Evolutionary conservation across 306 rosid species (phyloP), one percentile per base, ranked within the genome.

Genomic region (Medicago lupulina): DNA sequence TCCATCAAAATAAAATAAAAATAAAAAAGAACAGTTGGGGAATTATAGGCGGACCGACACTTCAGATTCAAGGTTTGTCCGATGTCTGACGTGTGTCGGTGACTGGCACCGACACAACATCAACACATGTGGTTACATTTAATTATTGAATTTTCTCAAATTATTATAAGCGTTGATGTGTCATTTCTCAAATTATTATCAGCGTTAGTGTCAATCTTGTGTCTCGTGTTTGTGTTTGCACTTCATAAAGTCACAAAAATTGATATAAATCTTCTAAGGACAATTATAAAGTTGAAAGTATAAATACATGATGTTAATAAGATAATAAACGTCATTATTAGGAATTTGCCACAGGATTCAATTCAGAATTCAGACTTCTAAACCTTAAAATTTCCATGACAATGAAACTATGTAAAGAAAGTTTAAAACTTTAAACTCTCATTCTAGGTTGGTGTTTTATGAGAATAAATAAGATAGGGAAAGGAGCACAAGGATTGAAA

Each of bases 381-480:
- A 74, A 64, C 58, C 38, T 57, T 39, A 4, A 41, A 71, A 38
- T 6, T 62, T 53, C 23, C 66, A 21, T 67, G 34, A 47, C 54
- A 55, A 3, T 60, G 53, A 72, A 79, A 54, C 62, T 34, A 36
- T 59, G 36, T 36, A 70, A 76, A 59, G 36, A 43, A 59, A 80
- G 64, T 54, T 67, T 53, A 65, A 71, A 61, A 61, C 21, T 14
- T 54, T 19, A 53, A 78, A 41, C 13, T 68, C 5, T n/a, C 44
- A 59, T 67, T 67, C 67, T 19, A 0, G 17, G 41, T 17, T 70
- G 21, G 73, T 39, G 9, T 44, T 46, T 16, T 67, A 65, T 1
- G 10, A 71, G 75, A 71, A 71, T 49, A 65, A 50, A 46, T 66
- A 38, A n/a, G 73, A 59, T 9, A 73, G 53, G 63, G 65, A 82